A percentile compares a stretch with the other conserved stretches of the same genome.
Conservation (phyloP, 306 rosid species). For the Delonix regia region DNA sequence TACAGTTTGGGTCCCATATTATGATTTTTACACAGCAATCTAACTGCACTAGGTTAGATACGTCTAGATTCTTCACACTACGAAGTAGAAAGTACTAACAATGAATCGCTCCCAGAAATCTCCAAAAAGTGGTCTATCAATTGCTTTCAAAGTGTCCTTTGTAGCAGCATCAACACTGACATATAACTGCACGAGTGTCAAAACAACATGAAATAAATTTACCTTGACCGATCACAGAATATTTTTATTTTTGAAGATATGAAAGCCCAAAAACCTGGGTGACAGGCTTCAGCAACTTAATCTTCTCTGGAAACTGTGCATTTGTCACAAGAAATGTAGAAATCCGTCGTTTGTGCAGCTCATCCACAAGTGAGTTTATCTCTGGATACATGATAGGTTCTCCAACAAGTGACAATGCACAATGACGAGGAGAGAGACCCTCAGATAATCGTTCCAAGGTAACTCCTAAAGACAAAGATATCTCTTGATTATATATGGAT, state of each 20-base stretch:
- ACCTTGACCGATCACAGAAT: slow-evolving; percentile 17
- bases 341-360: slow-evolving; percentile 78
- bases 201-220: slow-evolving; percentile 29
- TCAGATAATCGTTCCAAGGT: slow-evolving; percentile 83
- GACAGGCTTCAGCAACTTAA: slow-evolving; percentile 67
- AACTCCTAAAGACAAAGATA: slow-evolving; percentile 64
- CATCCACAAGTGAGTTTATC: slow-evolving; percentile 87
- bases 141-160: slow-evolving; percentile 91
- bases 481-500: slow-evolving; percentile 22
- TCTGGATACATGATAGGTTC: slow-evolving; percentile 99
- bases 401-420: slow-evolving; percentile 98
- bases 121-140: slow-evolving; percentile 97
- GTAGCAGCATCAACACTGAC: slow-evolving; percentile 99
- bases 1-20: background rate
- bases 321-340: slow-evolving; percentile 96
- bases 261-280: slow-evolving; percentile 69
- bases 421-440: slow-evolving; percentile 92
- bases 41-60: slow-evolving; percentile 18
- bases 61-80: slow-evolving; percentile 1
- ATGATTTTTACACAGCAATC: slow-evolving; percentile 3
- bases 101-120: slow-evolving; percentile 98
- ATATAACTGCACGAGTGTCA: slow-evolving; percentile 71
- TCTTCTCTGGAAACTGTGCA: slow-evolving; percentile 98
- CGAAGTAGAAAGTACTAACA: slow-evolving; percentile 53
- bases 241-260: slow-evolving; percentile 14